These are phyloP conservation scores for Curvularia verruculosa DNA, from an alignment of 2,329 filamentous ascomycete species.

Conservation along the genomic window DNA sequence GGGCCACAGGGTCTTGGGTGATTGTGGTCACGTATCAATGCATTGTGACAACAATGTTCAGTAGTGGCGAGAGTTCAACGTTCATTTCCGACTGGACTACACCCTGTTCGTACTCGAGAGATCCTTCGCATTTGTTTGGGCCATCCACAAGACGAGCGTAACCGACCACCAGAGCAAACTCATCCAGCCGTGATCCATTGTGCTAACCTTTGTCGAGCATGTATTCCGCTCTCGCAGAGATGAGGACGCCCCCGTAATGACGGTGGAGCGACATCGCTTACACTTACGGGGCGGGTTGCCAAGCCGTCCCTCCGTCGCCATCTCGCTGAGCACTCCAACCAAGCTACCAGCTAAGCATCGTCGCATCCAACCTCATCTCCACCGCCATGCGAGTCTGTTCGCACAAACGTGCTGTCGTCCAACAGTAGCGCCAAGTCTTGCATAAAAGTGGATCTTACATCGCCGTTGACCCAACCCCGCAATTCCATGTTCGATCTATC, in stretches of 20 bases:
- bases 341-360: constrained; percentile 15
- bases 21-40: neutral
- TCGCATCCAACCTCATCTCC: constrained; percentile 29
- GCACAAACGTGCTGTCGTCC: constrained; percentile 25
- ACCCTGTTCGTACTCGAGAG: neutral
- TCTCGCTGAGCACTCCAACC: constrained; percentile 19
- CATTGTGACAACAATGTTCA: constrained; percentile 6
- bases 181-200: constrained; percentile 12
- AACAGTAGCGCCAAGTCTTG: constrained; percentile 18
- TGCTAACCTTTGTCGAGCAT: constrained; percentile 17
- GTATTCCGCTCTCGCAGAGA: constrained; percentile 17
- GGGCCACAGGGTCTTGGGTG: neutral
- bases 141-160: constrained; percentile 10
- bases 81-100: constrained; percentile 3
- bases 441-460: constrained; percentile 27
- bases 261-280: constrained; percentile 14
- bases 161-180: constrained; percentile 3
- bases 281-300: constrained; percentile 20
- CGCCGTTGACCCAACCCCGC: constrained; percentile 31
- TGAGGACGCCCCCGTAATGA: constrained; percentile 7
- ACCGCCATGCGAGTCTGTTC: constrained; percentile 22
- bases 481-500: constrained; percentile 21
- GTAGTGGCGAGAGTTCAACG: neutral
- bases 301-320: constrained; percentile 22
- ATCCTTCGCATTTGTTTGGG: constrained; percentile 4